Conservation (phyloP, 2,329 filamentous ascomycete species). For the Apiospora saccharicola region DNA sequence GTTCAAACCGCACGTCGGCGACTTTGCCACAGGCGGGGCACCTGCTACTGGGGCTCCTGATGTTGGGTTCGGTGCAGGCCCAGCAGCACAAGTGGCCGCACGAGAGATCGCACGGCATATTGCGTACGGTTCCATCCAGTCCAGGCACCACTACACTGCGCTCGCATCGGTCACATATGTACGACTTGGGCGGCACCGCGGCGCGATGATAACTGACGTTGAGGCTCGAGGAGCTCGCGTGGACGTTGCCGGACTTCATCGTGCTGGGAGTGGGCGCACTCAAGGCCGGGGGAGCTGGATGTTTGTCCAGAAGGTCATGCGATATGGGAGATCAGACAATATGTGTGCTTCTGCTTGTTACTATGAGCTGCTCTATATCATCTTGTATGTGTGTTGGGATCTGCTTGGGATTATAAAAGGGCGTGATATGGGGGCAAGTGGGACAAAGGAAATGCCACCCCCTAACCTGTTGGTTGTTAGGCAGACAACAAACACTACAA, state of each 20-base stretch:
- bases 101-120: neutral
- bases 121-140: too few relatives aligned
- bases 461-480: neutral
- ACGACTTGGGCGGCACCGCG: neutral
- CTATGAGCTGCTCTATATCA: neutral
- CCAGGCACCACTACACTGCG: neutral
- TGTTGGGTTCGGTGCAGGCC: neutral
- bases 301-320: neutral
- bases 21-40: neutral
- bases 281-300: neutral
- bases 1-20: neutral
- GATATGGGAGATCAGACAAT: neutral
- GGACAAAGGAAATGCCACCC: neutral
- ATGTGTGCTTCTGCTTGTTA: neutral
- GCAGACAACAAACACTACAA: neutral
- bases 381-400: neutral
- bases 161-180: neutral
- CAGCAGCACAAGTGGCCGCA: neutral
- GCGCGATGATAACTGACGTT: neutral
- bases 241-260: neutral
- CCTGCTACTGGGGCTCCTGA: neutral
- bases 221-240: constrained; percentile 5
- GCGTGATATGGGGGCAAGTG: neutral
- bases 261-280: neutral
- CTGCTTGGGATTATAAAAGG: neutral